Conservation (phyloP, 331 rosid genomes). For the Malus hybrid region DNA sequence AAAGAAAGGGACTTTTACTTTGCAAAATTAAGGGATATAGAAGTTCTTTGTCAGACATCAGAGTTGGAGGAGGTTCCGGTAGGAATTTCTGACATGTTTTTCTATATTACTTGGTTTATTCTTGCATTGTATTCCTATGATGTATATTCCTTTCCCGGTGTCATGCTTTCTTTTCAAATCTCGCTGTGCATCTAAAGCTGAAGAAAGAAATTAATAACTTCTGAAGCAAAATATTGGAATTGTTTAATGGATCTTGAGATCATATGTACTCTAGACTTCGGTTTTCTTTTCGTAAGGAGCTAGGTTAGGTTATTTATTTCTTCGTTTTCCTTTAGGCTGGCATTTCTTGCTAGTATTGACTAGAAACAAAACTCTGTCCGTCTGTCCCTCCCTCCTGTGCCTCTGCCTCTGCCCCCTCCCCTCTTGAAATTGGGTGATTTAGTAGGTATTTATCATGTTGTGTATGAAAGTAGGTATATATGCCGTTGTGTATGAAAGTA, state of each 20-base stretch:
- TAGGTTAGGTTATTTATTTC: background rate
- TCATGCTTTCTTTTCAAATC: background rate
- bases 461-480: too few relatives aligned
- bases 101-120: background rate
- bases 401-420: background rate
- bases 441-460: background rate
- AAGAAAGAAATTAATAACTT: background rate
- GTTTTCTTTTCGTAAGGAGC: constrained; percentile 1
- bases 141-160: background rate
- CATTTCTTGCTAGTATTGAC: background rate
- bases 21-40: constrained; percentile 85
- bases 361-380: background rate
- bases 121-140: background rate
- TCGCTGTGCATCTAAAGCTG: background rate
- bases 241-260: background rate
- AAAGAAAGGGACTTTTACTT: constrained; percentile 94
- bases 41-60: constrained; percentile 76
- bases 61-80: constrained; percentile 81
- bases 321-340: background rate
- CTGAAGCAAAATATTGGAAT: background rate
- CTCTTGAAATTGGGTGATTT: background rate
- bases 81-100: constrained; percentile 20
- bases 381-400: background rate
- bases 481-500: background rate
- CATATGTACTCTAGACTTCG: background rate